Evolutionary conservation across 345 rosid genomes (phyloP), one percentile per base, ranked within the genome.

Genomic region (Lenwebbia sp.): DNA sequence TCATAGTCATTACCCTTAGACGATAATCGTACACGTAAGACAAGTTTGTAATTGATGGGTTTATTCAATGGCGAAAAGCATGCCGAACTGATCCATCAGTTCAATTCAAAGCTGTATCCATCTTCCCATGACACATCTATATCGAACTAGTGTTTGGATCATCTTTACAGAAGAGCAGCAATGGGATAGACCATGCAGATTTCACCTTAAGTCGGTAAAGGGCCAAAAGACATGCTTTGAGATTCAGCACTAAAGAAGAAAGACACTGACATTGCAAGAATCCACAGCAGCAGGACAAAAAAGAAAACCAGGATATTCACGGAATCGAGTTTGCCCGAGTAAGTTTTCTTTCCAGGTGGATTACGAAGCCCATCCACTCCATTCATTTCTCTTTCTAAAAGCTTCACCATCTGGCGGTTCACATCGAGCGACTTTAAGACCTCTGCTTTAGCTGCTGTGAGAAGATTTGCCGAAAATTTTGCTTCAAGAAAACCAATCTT

Each of bases 361-460:
- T 85, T 37, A 53, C 17, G 84, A 82, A 82, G 62, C 81, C 88
- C 85, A 19, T 89, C 86, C 50, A 86, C 25, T 15, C 70, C 58
- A n/a, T 81, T 65, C 82, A 92, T 82, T 33, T 90, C 53, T 54
- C 85, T 85, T 54, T 90, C 89, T 21, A 91, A 62, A 83, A 90
- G 85, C 88, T 88, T 88, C 91, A 83, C 91, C 13, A 86, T 86
- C 52, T 53, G 82, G 51, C 41, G 7, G n/a, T 89, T 89, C 41
- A 83, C 30, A 23, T 88, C 52, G 76, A 47, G n/a, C 7, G 93
- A 88, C 26, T 86, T 87, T 84, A 65, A 41, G 52, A 85, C 86
- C 85, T 86, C 88, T 22, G 13, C 14, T 83, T 78, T 86, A 70
- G 88, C 93, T 81, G 89, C n/a, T n/a, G 54, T 78, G 10, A 92